Percentiles rank a stretch among this genome's conserved stretches.
phyloP scores from a whole-genome alignment of 148 eudicot species.

The Camellia japonica region DNA sequence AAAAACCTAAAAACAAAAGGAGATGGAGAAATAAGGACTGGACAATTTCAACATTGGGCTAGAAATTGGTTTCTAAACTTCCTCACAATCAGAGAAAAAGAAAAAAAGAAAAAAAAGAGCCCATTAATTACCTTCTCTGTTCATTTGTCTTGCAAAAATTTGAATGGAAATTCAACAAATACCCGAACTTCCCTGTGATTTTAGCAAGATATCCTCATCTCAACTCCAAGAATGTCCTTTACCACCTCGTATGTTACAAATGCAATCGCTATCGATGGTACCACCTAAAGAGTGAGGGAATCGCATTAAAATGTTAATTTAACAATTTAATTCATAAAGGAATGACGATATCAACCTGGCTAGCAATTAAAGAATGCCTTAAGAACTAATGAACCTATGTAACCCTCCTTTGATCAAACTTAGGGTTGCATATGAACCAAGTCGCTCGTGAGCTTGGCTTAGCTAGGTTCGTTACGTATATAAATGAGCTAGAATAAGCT shows the following conservation, averaged over 20 bases:
- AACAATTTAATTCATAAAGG: background rate
- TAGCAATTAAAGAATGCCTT: background rate
- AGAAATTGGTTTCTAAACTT: slow-evolving; percentile 9
- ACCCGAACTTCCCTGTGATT: slow-evolving; percentile 1
- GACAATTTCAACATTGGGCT: slow-evolving; percentile 13
- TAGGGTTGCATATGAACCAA: no score
- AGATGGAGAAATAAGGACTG: slow-evolving; percentile 8
- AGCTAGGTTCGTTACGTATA: no score
- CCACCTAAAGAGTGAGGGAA: slow-evolving; percentile 50
- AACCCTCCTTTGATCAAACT: no score
- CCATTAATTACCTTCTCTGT: slow-evolving; percentile 11
- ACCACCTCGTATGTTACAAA: slow-evolving; percentile 84
- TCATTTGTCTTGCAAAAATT: slow-evolving; percentile 12
- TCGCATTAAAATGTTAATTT: background rate
- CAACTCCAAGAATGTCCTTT: slow-evolving; percentile 81
- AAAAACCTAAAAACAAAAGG: slow-evolving; percentile 7
- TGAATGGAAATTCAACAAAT: slow-evolving; percentile 5
- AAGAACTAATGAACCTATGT: background rate
- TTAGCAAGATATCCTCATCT: slow-evolving; percentile 83
- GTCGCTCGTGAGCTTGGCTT: no score
- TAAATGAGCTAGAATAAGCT: no score
- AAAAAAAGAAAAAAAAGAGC: background rate
- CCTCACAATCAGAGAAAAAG: background rate
- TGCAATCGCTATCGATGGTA: slow-evolving; percentile 85
- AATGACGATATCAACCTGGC: background rate